A percentile compares a stretch with the other conserved stretches of the same genome.
These are phyloP conservation scores for barrel medic (Medicago truncatula) DNA, from an alignment of 306 rosid genomes.

Conservation along the genomic window MtrunA17r5.0-ANR NC_053042.1:3737001-3737500, in stretches of 20 bases:
- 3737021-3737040: too few relatives aligned
- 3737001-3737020: too few relatives aligned
- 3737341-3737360: slow-evolving; percentile 51
- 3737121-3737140: too few relatives aligned
- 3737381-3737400: slow-evolving; percentile 98
- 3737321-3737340: slow-evolving; percentile 35
- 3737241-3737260: neutral
- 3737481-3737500: slow-evolving; percentile 63
- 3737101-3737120: neutral
- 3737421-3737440: slow-evolving; percentile 93
- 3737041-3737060: too few relatives aligned
- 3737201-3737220: slow-evolving; percentile 15
- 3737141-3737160: neutral
- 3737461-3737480: slow-evolving; percentile 84
- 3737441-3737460: slow-evolving; percentile 84
- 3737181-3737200: slow-evolving; percentile 15
- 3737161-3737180: slow-evolving; percentile 20
- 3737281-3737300: neutral
- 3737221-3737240: neutral
- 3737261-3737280: slow-evolving; percentile 4
- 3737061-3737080: too few relatives aligned
- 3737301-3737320: neutral
- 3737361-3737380: slow-evolving; percentile 93
- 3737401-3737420: slow-evolving; percentile 98
- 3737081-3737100: slow-evolving; percentile 18